phyloP scores from a whole-genome alignment of 2,329 filamentous ascomycete species.

The Ascochyta koolunga region DNA sequence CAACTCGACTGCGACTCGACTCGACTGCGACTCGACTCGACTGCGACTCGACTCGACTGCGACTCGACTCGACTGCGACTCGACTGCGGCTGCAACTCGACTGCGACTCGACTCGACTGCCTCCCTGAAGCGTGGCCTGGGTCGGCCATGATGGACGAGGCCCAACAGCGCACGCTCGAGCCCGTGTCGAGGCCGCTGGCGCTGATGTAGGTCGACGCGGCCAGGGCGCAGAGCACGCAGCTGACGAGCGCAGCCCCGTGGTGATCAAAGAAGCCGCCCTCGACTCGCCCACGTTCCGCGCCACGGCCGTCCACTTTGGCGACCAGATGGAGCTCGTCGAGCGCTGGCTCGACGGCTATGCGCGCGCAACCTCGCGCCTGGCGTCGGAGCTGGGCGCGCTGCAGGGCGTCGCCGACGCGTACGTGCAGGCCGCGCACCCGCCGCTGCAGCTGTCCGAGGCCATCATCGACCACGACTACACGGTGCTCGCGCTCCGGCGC shows the following conservation, averaged over 20 bases:
- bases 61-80: too few species aligned
- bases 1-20: not conserved
- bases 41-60: too few species aligned
- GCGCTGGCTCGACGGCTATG: constrained; percentile 82
- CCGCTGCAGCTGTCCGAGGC: constrained; percentile 77
- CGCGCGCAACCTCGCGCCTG: constrained; percentile 67
- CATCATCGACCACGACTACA: constrained; percentile 93
- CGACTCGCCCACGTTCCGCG: constrained; percentile 94
- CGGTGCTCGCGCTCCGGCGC: constrained; percentile 81
- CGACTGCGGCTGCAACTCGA: not conserved
- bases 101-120: too few species aligned
- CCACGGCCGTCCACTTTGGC: constrained; percentile 81
- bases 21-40: too few species aligned
- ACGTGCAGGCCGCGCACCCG: constrained; percentile 77
- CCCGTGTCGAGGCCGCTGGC: constrained; percentile 50
- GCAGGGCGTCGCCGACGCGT: constrained; percentile 78
- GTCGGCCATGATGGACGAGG: constrained; percentile 43
- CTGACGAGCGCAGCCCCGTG: constrained; percentile 66
- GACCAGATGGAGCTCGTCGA: constrained; percentile 93
- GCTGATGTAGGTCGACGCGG: constrained; percentile 47
- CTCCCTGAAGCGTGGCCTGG: too few species aligned
- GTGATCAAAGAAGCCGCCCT: constrained; percentile 92
- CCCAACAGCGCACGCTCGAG: constrained; percentile 41
- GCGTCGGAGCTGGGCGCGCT: constrained; percentile 71
- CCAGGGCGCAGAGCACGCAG: not conserved